Percentiles rank a stretch among this genome's conserved stretches.
Evolutionary conservation across 1,139 yeast genomes (phyloP).

Genomic region (Blastobotrys aristatus): DNA sequence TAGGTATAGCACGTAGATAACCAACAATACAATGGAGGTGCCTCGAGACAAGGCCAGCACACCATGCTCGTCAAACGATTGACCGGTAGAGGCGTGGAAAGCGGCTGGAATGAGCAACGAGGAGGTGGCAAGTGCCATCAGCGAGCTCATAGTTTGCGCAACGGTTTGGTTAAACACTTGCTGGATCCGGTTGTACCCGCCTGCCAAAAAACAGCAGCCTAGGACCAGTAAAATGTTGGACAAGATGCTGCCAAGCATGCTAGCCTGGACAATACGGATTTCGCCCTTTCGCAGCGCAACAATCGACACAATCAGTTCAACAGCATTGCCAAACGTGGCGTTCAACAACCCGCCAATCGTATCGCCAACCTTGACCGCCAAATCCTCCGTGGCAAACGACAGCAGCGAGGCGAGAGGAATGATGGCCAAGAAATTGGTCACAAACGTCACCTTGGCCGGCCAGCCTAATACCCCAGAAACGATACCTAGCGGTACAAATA

Average conservation of each 20-base stretch:
- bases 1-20: conserved; percentile 74
- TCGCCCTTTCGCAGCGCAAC: conserved; percentile 85
- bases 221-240: conserved; percentile 82
- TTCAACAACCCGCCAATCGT: conserved; percentile 89
- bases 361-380: conserved; percentile 73
- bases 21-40: conserved; percentile 69
- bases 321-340: conserved; percentile 96
- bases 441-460: conserved; percentile 57
- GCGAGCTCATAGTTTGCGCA: conserved; percentile 94
- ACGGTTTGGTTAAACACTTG: conserved; percentile 93
- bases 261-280: conserved; percentile 87
- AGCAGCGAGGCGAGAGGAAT: conserved; percentile 87
- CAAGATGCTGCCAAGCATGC: conserved; percentile 90
- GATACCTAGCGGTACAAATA: conserved; percentile 88
- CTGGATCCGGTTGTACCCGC: conserved; percentile 80
- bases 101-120: conserved; percentile 94
- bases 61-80: conserved; percentile 38
- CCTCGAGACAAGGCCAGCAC: conserved; percentile 81
- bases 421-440: conserved; percentile 81
- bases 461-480: conserved; percentile 56
- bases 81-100: conserved; percentile 64
- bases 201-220: conserved; percentile 94
- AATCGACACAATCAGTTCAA: conserved; percentile 84
- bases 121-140: conserved; percentile 85
- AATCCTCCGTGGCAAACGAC: conserved; percentile 89